Evolutionary conservation across 371 early-diverging fungal genomes (phyloP), one percentile per base, ranked within the genome.

Genomic region (Apophysomyces variabilis): DNA sequence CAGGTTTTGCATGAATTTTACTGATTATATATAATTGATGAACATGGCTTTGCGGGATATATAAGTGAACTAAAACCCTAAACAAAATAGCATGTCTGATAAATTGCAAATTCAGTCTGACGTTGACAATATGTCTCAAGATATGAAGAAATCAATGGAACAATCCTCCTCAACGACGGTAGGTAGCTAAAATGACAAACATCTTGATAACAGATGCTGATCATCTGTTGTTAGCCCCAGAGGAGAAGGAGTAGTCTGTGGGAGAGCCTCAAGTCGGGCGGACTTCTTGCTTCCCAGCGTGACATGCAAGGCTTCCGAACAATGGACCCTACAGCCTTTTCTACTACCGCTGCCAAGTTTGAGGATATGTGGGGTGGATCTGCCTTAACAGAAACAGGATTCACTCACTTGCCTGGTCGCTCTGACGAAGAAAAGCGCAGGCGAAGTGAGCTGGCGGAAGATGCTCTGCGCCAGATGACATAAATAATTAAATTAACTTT

Each of bases 291-390:
- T 44, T 62, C 67, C 3, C 35, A 61, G 9, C 26, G 37, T 11
- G 61, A 66, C 16, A 45, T 57, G 37, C 36, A 61, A 13, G 67
- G 61, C 37, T 39, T 46, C 32, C 35, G 38, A 18, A 18, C 35
- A 4, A 35, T 41, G 38, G 47, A 61, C 21, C 62, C 61, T 38
- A 54, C 32, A 3, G 68, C 63, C 0, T 67, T 67, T 35, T 57
- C 62, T 6, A 61, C 68, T 14, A 58, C 68, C 4, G 68, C 63
- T 46, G 62, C 68, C 68, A 62, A 62, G 36, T 63, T 62, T 18
- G 68, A 67, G 21, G 68, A 67, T 32, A 67, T 58, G 35, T 67
- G 62, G 62, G 68, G 68, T 18, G 43, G 50, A 14, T 46, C 58
- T 12, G 68, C 68, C 0, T 46, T 67, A 4, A 60, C 38, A 9